phyloP scores from a whole-genome alignment of 306 rosid species.

The Trichosanthes truncata region DNA sequence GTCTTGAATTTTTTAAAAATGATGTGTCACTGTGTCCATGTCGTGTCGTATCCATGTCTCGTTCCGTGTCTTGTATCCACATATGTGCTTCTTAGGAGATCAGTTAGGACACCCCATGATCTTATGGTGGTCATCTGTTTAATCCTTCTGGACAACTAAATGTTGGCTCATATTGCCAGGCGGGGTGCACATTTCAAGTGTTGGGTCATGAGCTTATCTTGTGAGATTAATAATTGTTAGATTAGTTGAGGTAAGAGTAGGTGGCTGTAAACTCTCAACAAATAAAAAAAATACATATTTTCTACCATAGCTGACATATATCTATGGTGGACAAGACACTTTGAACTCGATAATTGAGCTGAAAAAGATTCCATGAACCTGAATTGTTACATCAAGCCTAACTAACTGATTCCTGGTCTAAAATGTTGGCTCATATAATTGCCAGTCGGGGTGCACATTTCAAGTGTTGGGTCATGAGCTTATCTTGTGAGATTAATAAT shows the following conservation, averaged over 20 bases:
- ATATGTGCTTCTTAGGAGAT: too few relatives aligned
- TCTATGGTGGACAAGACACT: background rate
- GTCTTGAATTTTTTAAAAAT: too few relatives aligned
- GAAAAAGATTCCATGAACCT: background rate
- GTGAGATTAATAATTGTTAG: too few relatives aligned
- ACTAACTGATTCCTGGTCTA: background rate
- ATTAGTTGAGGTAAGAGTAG: background rate
- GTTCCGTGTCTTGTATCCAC: too few relatives aligned
- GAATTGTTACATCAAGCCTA: background rate
- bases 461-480: background rate
- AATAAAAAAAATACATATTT: background rate
- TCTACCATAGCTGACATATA: background rate
- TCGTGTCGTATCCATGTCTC: too few relatives aligned
- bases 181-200: background rate
- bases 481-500: too few relatives aligned
- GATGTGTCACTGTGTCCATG: background rate
- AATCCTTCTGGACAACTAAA: background rate
- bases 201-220: background rate
- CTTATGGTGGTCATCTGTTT: too few relatives aligned
- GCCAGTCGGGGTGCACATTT: background rate
- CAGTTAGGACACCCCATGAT: background rate
- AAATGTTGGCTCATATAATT: too few relatives aligned
- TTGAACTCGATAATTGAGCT: background rate
- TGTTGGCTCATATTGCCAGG: background rate
- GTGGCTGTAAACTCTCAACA: background rate